phyloP scores from a whole-genome alignment of 108 stramenopile species.

The Pseudonitzschia pungens region DNA sequence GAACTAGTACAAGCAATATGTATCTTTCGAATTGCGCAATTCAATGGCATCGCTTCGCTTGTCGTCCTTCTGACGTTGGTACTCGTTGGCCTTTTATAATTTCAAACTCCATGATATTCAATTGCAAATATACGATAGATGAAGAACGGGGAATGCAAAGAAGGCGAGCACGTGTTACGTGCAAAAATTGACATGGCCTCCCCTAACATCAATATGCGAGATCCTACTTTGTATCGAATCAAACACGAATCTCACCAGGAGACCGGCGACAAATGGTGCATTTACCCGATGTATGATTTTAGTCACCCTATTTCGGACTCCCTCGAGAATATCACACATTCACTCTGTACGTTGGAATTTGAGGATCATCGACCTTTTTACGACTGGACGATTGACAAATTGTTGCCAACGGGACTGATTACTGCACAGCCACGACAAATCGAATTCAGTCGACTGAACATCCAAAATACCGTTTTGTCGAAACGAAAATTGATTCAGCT shows the following conservation, averaged over 20 bases:
- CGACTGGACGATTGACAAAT: conserved; percentile 86
- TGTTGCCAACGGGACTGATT: conserved; percentile 66
- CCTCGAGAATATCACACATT: conserved; percentile 87
- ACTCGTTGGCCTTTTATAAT: background rate
- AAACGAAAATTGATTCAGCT: conserved; percentile 87
- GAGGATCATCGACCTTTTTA: conserved; percentile 93
- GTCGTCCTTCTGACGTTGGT: background rate
- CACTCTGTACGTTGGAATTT: conserved; percentile 91
- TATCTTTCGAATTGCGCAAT: background rate
- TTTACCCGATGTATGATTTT: conserved; percentile 96
- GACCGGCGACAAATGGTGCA: conserved; percentile 89
- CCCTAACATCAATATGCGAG: conserved; percentile 90
- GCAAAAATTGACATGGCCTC: conserved; percentile 94
- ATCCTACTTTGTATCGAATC: conserved; percentile 91
- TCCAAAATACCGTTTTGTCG: conserved; percentile 85
- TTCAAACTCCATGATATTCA: background rate
- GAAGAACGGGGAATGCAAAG: conserved; percentile 61
- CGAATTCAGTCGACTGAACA: conserved; percentile 91
- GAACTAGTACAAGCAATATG: background rate
- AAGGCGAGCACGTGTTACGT: conserved; percentile 77
- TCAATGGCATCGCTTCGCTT: background rate
- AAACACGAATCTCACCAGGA: conserved; percentile 86
- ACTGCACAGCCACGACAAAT: conserved; percentile 76
- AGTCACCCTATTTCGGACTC: conserved; percentile 91
- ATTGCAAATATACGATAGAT: conserved; percentile 44